These are phyloP conservation scores for Talaromyces nanjingensis DNA, from an alignment of 495 filamentous ascomycete species.

Conservation along the genomic window DNA sequence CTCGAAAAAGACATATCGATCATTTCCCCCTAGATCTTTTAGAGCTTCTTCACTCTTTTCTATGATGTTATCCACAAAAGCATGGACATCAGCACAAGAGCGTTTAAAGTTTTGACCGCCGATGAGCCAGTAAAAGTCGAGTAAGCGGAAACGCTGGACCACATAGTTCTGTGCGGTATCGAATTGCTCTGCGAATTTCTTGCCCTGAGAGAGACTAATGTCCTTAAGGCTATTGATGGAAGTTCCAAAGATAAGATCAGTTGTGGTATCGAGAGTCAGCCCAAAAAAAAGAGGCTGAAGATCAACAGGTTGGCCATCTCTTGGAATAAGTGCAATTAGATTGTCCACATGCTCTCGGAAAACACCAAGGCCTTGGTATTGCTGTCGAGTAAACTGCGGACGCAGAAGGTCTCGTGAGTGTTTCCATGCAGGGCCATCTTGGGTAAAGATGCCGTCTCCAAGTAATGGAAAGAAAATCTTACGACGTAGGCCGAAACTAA, in stretches of 20 bases:
- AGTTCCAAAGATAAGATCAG: constrained; percentile 41
- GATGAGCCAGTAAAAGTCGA: constrained; percentile 41
- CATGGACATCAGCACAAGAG: constrained; percentile 38
- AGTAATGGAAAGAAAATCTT: constrained; percentile 29
- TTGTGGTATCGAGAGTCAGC: constrained; percentile 42
- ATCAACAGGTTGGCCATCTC: constrained; percentile 23
- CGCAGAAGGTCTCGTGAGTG: constrained; percentile 43
- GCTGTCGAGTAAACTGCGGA: constrained; percentile 30
- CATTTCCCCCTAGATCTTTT: constrained; percentile 1
- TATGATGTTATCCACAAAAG: constrained; percentile 25
- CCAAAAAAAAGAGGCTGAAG: constrained; percentile 42
- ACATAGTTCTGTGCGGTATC: constrained; percentile 35
- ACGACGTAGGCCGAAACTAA: constrained; percentile 20
- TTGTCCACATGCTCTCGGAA: constrained; percentile 21
- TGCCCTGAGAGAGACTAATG: background rate
- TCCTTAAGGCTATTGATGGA: constrained; percentile 24
- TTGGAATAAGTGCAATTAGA: constrained; percentile 16
- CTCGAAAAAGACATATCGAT: too few species aligned
- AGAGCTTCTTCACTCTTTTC: constrained; percentile 2
- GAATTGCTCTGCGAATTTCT: constrained; percentile 28
- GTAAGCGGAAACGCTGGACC: constrained; percentile 18
- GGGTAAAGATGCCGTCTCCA: constrained; percentile 50
- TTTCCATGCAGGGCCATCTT: constrained; percentile 46
- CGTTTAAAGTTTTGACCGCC: constrained; percentile 32
- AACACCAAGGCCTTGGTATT: constrained; percentile 14